Base-by-base conservation (phyloP, 2,329 filamentous ascomycete species). In the Hansfordia pulvinata region DNA sequence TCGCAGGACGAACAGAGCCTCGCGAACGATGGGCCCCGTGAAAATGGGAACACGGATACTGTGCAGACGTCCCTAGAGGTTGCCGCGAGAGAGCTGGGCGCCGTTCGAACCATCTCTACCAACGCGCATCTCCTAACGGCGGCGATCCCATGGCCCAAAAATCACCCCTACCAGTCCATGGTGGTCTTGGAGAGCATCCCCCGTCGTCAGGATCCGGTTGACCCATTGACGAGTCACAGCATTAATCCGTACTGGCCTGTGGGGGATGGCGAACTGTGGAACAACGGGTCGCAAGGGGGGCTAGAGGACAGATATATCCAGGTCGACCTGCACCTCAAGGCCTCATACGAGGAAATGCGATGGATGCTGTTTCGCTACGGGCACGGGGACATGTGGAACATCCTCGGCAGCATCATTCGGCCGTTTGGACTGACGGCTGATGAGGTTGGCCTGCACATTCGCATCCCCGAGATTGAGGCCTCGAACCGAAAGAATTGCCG, bases 341-440 rank as follows among this genome's bases (percentile, higher is more conserved):
- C 40, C 2, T 53, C 48, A 2, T 35, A 51, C 1, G 42, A 52
- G 10, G 39, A 49, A 28, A 60, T 67, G 34, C 55, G 60, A 17
- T 88, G 80, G 79, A 58, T 62, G 19, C 49, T 69, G 4, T 84
- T 85, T 51, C 70, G 70, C 36, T 61, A 76, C 20, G 65, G 69
- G 1, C 81, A 88, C 38, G 76, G 78, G n/a, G 81, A 88, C 38
- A 30, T 72, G 1, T 74, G 74, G 62, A 77, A 69, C 32, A 44
- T 72, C 7, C 44, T 88, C 0, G 76, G 79, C 5, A 58, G 64
- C 11, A 66, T 62, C 7, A 69, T 82, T 34, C 64, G 75, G 1
- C 64, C 63, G 0, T 64, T 71, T 19, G 80, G 80, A 2, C 62
- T 90, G 6, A 78, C 69, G 0, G 54, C 71, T 14, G 76, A 73